Evolutionary conservation across 768 basidiomycete genomes (phyloP).

Genomic region (Scleroderma citrinum): DNA sequence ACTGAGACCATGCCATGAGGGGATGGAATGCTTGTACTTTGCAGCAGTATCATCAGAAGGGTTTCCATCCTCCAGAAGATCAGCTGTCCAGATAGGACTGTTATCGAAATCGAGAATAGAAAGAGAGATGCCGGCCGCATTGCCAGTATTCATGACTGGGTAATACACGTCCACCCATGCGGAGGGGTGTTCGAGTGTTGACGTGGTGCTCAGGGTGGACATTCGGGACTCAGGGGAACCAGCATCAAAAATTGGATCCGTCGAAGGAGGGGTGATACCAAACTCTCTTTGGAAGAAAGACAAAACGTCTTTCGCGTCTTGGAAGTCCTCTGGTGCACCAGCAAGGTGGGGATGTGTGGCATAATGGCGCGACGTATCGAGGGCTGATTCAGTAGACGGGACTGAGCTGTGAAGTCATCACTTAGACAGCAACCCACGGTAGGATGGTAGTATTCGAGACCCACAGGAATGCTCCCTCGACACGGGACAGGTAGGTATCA

Average conservation of each 20-base stretch:
- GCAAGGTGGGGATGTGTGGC: constrained; percentile 71
- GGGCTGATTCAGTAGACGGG: constrained; percentile 52
- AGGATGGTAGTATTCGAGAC: constrained; percentile 7
- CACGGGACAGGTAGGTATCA: constrained; percentile 9
- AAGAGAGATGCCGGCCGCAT: constrained; percentile 58
- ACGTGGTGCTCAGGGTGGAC: constrained; percentile 54
- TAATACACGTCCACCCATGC: constrained; percentile 90
- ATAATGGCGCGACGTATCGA: constrained; percentile 50
- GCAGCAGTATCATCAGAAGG: constrained; percentile 67
- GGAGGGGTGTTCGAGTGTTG: constrained; percentile 41
- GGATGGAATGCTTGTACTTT: constrained; percentile 59
- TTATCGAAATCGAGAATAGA: constrained; percentile 59
- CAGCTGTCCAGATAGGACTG: constrained; percentile 56
- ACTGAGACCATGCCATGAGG: constrained; percentile 85
- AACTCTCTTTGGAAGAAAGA: constrained; percentile 63
- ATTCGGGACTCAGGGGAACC: constrained; percentile 62
- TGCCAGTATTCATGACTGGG: constrained; percentile 70
- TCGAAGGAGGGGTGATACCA: constrained; percentile 36
- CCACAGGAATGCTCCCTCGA: constrained; percentile 33
- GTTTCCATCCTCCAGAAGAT: constrained; percentile 66
- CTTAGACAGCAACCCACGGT: neutral
- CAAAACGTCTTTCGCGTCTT: constrained; percentile 63
- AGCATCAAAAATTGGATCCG: constrained; percentile 59
- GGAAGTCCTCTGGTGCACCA: constrained; percentile 53
- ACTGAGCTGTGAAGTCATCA: constrained; percentile 37